These are phyloP conservation scores for Heritiera fomes DNA, from an alignment of 345 rosid species.

Conservation along the genomic window DNA sequence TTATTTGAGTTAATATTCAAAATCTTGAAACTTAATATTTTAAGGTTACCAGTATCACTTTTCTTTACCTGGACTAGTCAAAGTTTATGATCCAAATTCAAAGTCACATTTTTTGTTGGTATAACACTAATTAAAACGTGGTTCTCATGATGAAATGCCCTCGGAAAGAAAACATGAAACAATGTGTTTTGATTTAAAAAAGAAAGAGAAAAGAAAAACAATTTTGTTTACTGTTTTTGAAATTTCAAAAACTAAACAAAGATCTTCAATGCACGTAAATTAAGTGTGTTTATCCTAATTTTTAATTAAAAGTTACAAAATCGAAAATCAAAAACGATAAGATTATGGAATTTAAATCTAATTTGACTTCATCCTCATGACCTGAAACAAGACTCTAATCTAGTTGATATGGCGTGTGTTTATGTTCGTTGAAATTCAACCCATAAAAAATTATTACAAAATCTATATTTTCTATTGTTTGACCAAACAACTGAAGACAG, in stretches of 20 bases:
- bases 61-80: not conserved
- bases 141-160: not conserved
- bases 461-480: not conserved
- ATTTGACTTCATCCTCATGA: not conserved
- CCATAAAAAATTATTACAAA: not conserved
- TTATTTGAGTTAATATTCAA: too few relatives aligned
- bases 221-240: not conserved
- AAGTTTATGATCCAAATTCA: not conserved
- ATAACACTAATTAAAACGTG: not conserved
- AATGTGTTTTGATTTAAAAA: not conserved
- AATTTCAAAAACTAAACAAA: not conserved
- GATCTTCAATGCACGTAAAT: not conserved
- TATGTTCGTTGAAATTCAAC: not conserved
- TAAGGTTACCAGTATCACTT: not conserved
- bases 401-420: not conserved
- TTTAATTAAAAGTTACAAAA: not conserved
- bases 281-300: too few relatives aligned
- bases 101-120: not conserved
- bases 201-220: not conserved
- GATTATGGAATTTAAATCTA: not conserved
- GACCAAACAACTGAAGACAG: conserved; percentile 6
- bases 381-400: not conserved
- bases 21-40: not conserved
- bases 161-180: not conserved
- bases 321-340: too few relatives aligned